Conservation (phyloP, 1,139 yeast genomes). For the Magnusiomyces tetraspermus region DNA sequence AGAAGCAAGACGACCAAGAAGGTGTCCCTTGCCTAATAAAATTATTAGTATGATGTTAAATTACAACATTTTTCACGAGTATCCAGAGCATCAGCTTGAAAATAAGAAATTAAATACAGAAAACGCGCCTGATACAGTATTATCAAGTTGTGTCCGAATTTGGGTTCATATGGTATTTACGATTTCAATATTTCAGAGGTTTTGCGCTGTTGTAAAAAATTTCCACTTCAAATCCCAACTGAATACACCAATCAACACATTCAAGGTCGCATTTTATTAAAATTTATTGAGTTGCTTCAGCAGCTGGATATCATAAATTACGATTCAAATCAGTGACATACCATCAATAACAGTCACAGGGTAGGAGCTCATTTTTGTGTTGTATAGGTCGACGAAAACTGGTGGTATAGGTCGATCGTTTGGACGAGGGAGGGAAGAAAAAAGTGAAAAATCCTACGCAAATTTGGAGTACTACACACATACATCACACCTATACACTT, state of each 20-base stretch:
- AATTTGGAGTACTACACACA: not conserved
- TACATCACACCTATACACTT: not conserved
- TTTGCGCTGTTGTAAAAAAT: too few relatives aligned
- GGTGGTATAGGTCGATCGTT: constrained; percentile 6
- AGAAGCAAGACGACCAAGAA: constrained; percentile 99
- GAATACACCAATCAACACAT: too few relatives aligned
- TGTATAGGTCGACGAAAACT: constrained; percentile 9
- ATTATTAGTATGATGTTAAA: constrained; percentile 2
- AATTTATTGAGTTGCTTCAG: too few relatives aligned
- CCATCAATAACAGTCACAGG: constrained; percentile 17
- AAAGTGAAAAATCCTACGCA: constrained; percentile 1
- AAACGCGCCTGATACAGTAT: too few relatives aligned
- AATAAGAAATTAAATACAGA: not conserved
- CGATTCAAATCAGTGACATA: constrained; percentile 3
- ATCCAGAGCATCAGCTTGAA: not conserved
- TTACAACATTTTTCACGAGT: not conserved
- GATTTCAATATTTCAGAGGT: too few relatives aligned
- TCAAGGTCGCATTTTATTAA: too few relatives aligned
- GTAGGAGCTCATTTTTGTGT: constrained; percentile 15
- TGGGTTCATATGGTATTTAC: too few relatives aligned
- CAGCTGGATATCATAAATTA: not conserved
- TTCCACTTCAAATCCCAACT: too few relatives aligned
- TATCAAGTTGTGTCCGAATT: too few relatives aligned
- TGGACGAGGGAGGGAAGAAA: constrained; percentile 1
- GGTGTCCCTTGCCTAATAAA: constrained; percentile 81